phyloP scores from a whole-genome alignment of 148 eudicot genomes.

The Fallopia convolvulus region DNA sequence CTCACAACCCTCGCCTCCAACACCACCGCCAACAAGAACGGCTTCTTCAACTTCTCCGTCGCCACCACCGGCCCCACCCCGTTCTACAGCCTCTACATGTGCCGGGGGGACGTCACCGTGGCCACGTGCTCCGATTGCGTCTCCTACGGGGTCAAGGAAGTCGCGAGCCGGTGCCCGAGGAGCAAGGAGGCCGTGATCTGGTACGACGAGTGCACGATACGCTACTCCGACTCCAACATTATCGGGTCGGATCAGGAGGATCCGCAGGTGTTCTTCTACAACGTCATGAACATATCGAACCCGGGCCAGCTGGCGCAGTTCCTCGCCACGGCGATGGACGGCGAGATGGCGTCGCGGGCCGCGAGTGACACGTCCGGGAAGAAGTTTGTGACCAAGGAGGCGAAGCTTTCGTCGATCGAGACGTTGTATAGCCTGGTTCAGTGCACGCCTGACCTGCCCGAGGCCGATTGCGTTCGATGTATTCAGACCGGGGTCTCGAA shows the following conservation, averaged over 20 bases:
- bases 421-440: slow-evolving; percentile 25
- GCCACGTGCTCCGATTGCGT: slow-evolving; percentile 22
- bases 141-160: not conserved
- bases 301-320: slow-evolving; percentile 11
- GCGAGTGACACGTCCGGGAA: slow-evolving; percentile 10
- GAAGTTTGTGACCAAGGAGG: slow-evolving; percentile 19
- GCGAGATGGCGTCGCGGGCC: not conserved
- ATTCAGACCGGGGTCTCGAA: slow-evolving; percentile 8
- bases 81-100: slow-evolving; percentile 34
- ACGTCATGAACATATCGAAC: not conserved
- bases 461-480: slow-evolving; percentile 22
- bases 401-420: not conserved
- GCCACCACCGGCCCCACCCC: slow-evolving; percentile 11
- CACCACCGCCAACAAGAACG: slow-evolving; percentile 17
- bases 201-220: slow-evolving; percentile 31
- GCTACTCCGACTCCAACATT: slow-evolving; percentile 21
- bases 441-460: slow-evolving; percentile 33
- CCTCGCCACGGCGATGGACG: not conserved
- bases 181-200: slow-evolving; percentile 18
- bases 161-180: slow-evolving; percentile 6
- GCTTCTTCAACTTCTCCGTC: slow-evolving; percentile 11
- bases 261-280: not conserved
- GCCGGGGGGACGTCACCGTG: slow-evolving; percentile 27
- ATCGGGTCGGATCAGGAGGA: slow-evolving; percentile 7
- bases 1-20: slow-evolving; percentile 18